Percentiles rank a stretch among this genome's conserved stretches.
phyloP scores from a whole-genome alignment of 495 filamentous ascomycete genomes.

The Poronia punctata region DNA sequence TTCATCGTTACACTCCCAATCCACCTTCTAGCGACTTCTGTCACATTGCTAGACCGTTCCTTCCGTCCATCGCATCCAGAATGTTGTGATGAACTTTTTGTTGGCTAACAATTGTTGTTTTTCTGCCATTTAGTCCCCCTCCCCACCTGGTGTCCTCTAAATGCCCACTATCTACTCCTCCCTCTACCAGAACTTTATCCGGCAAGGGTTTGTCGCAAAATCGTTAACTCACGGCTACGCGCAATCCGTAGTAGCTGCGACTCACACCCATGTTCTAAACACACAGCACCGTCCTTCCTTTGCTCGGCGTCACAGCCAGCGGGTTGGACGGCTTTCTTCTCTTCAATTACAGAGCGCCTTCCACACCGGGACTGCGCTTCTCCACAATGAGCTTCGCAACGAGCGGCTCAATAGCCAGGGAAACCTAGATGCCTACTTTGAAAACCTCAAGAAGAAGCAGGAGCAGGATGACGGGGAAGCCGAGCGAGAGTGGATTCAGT shows the following conservation, averaged over 20 bases:
- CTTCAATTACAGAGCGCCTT: conserved; percentile 72
- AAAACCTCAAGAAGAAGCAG: conserved; percentile 74
- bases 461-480: conserved; percentile 58
- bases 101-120: conserved; percentile 2
- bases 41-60: too few relatives aligned
- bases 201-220: conserved; percentile 92
- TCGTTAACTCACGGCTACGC: conserved; percentile 95
- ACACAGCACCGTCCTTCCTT: conserved; percentile 54
- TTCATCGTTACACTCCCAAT: too few relatives aligned
- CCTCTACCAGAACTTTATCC: conserved; percentile 78
- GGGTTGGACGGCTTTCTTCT: conserved; percentile 51
- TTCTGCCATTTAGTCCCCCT: conserved; percentile 25
- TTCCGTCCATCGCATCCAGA: too few relatives aligned
- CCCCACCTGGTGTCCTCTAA: conserved; percentile 45
- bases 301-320: conserved; percentile 37
- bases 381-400: conserved; percentile 32
- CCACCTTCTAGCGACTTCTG: too few relatives aligned
- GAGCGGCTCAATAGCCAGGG: conserved; percentile 38
- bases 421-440: conserved; percentile 78
- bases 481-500: conserved; percentile 82
- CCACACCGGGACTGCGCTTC: conserved; percentile 39
- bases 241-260: conserved; percentile 92
- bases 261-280: conserved; percentile 76
- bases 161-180: conserved; percentile 54
- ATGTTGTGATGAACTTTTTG: neutral